These are phyloP conservation scores for Chlorociboria aeruginascens DNA, from an alignment of 495 filamentous ascomycete genomes.

Conservation along the genomic window DNA sequence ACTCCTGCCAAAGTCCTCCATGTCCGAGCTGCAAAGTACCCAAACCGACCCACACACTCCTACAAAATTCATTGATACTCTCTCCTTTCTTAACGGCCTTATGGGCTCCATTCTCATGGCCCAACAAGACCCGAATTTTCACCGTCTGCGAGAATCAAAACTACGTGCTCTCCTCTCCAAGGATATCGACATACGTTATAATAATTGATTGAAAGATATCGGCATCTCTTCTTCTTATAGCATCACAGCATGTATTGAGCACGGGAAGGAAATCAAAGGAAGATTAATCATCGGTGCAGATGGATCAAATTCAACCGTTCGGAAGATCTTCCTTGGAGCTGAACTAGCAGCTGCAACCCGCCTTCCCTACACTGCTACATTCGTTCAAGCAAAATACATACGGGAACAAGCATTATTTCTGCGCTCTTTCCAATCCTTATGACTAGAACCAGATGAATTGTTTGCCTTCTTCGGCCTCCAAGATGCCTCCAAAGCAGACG, in stretches of 20 bases:
- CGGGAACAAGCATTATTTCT: conserved; percentile 24
- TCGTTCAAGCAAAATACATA: conserved; percentile 21
- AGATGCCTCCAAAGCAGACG: conserved; percentile 23
- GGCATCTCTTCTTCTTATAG: not conserved
- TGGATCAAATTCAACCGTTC: conserved; percentile 26
- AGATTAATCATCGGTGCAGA: conserved; percentile 29
- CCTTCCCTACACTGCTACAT: conserved; percentile 24
- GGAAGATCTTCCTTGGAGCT: conserved; percentile 25
- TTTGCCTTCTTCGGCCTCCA: conserved; percentile 21
- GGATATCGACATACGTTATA: conserved; percentile 15
- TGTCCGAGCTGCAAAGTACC: conserved; percentile 22
- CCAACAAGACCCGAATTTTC: conserved; percentile 22
- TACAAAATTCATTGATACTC: conserved; percentile 18
- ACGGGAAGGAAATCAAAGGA: conserved; percentile 23
- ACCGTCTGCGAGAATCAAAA: conserved; percentile 29
- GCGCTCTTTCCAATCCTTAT: conserved; percentile 20
- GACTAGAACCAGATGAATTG: conserved; percentile 15
- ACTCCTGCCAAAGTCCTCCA: conserved; percentile 24
- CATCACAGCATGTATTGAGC: conserved; percentile 23
- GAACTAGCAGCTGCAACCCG: conserved; percentile 13
- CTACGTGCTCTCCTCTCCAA: conserved; percentile 26
- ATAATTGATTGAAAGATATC: conserved; percentile 3
- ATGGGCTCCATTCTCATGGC: conserved; percentile 27
- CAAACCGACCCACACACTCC: conserved; percentile 29
- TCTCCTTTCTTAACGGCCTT: conserved; percentile 28